Percentiles rank a stretch among this genome's conserved stretches.
These are phyloP conservation scores for Lenwebbia sp. DNA, from an alignment of 345 rosid genomes.

Conservation along the genomic window DNA sequence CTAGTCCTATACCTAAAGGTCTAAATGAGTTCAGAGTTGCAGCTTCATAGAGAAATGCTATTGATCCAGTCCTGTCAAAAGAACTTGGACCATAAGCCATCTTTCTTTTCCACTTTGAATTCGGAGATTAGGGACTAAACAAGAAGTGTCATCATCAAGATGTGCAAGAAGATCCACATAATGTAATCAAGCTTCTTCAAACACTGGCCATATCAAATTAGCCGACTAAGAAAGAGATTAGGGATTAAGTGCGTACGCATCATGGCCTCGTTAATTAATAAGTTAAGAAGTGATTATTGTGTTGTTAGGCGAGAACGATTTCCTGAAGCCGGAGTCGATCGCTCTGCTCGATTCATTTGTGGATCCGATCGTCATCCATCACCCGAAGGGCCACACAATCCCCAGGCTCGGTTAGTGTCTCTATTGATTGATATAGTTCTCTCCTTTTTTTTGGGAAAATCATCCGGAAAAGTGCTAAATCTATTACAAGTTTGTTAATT, in stretches of 20 bases:
- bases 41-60: neutral
- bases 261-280: too few species aligned
- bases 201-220: neutral
- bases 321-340: conserved; percentile 21
- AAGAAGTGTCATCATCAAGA: neutral
- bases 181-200: neutral
- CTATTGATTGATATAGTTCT: neutral
- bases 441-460: neutral
- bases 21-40: neutral
- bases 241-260: too few species aligned
- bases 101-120: neutral
- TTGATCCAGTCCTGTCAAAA: neutral
- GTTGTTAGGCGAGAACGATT: conserved; percentile 38
- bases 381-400: conserved; percentile 30
- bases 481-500: too few species aligned
- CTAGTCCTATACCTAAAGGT: neutral
- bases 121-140: neutral
- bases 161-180: neutral
- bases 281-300: neutral
- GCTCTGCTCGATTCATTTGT: conserved; percentile 27
- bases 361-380: conserved; percentile 49
- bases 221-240: neutral
- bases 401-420: conserved; percentile 34
- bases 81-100: neutral
- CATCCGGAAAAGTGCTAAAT: too few species aligned